phyloP scores from a whole-genome alignment of 1,284 basidiomycete genomes.

The Pseudozyma sp. region DNA sequence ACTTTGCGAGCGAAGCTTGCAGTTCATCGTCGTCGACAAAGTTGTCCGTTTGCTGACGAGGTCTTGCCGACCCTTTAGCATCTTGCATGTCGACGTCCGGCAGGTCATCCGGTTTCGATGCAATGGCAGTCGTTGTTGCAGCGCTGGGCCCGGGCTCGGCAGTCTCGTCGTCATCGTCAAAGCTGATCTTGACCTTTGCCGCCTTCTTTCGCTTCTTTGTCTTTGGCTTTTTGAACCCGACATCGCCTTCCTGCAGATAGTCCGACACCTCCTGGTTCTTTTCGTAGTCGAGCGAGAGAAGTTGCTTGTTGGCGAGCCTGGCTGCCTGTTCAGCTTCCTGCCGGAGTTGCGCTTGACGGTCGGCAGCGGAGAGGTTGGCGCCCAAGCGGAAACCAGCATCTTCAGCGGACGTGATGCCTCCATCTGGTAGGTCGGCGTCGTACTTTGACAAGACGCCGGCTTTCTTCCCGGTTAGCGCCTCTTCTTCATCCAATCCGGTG shows the following conservation, averaged over 20 bases:
- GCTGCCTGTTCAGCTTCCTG: constrained; percentile 74
- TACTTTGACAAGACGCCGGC: constrained; percentile 91
- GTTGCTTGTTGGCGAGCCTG: constrained; percentile 66
- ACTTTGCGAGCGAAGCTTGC: constrained; percentile 88
- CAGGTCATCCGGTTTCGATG: background rate
- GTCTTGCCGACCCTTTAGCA: constrained; percentile 10
- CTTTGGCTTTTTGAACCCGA: constrained; percentile 93
- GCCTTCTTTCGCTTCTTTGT: constrained; percentile 86
- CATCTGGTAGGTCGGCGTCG: constrained; percentile 84
- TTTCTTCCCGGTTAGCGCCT: constrained; percentile 77
- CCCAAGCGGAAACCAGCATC: constrained; percentile 55
- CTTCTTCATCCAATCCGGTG: constrained; percentile 96
- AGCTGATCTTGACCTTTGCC: constrained; percentile 77
- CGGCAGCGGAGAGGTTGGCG: constrained; percentile 30
- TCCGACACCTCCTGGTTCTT: constrained; percentile 86
- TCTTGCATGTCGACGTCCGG: constrained; percentile 76
- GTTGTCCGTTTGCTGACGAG: constrained; percentile 70
- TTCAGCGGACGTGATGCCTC: constrained; percentile 56
- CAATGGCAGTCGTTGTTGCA: background rate
- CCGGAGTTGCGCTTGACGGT: constrained; percentile 70
- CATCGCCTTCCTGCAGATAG: constrained; percentile 89
- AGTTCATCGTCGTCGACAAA: constrained; percentile 99
- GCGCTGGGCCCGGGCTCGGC: constrained; percentile 41
- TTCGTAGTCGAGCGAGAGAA: constrained; percentile 87
- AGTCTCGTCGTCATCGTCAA: constrained; percentile 74